phyloP scores from a whole-genome alignment of 768 basidiomycete species.

The Tricholoma sp. region DNA sequence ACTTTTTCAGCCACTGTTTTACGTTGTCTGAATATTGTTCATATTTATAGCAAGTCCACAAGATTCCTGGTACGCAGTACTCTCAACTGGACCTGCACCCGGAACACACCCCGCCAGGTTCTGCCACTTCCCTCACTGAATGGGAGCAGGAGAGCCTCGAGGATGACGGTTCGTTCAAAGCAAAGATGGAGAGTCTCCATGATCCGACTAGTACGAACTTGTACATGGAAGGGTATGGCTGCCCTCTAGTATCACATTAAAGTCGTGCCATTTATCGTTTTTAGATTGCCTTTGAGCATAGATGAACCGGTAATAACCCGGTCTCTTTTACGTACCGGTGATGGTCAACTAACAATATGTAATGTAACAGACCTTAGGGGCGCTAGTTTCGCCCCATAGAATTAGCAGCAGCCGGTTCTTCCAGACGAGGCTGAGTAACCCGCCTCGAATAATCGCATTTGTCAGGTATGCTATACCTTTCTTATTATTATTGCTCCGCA shows the following conservation, averaged over 20 bases:
- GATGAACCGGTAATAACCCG: constrained; percentile 50
- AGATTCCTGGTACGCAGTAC: constrained; percentile 66
- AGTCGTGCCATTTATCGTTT: constrained; percentile 3
- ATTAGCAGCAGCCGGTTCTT: constrained; percentile 79
- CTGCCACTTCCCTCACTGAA: constrained; percentile 10
- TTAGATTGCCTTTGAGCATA: constrained; percentile 62
- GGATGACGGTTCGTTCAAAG: constrained; percentile 54
- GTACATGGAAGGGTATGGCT: constrained; percentile 68
- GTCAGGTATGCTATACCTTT: constrained; percentile 48
- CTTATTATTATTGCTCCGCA: background rate
- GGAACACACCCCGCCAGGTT: constrained; percentile 6
- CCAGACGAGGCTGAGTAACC: constrained; percentile 70
- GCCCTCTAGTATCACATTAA: background rate
- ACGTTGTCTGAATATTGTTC: constrained; percentile 1
- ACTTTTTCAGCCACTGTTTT: background rate
- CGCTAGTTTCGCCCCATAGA: constrained; percentile 62
- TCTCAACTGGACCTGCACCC: constrained; percentile 2
- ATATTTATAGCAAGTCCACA: constrained; percentile 53
- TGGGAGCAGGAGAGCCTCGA: constrained; percentile 18
- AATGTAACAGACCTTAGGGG: constrained; percentile 48
- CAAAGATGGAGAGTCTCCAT: constrained; percentile 71
- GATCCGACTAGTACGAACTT: constrained; percentile 69
- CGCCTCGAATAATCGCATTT: constrained; percentile 77
- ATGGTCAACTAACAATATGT: background rate
- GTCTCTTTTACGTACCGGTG: background rate